A percentile compares a stretch with the other conserved stretches of the same genome.
phyloP scores from a whole-genome alignment of 257 asterid species.

The Solanum piurae region DNA sequence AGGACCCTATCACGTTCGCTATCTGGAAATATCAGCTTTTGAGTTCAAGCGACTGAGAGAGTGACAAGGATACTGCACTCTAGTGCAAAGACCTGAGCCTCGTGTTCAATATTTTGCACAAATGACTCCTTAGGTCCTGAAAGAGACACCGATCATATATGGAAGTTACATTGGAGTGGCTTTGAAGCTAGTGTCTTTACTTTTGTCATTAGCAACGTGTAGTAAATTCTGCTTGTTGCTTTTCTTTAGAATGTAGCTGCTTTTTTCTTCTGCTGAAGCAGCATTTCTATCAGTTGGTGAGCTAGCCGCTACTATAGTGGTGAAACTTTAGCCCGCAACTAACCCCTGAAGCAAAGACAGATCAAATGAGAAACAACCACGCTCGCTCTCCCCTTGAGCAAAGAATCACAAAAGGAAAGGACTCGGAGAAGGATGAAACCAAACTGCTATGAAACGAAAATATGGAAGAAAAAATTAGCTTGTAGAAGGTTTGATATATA shows the following conservation, averaged over 20 bases:
- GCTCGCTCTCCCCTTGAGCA: not conserved
- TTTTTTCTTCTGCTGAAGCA: not conserved
- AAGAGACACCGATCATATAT: not conserved
- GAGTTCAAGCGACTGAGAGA: not conserved
- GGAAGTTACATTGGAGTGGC: not conserved
- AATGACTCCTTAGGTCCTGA: not conserved
- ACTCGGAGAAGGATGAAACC: not conserved
- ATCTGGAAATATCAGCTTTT: not conserved
- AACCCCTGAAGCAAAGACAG: not conserved
- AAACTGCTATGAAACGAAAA: not conserved
- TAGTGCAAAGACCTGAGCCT: not conserved
- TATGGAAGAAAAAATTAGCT: not conserved
- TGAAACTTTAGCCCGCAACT: not conserved
- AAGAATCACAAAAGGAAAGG: not conserved
- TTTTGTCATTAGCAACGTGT: not conserved
- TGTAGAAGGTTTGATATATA: not conserved
- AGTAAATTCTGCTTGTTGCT: not conserved
- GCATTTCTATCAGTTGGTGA: not conserved
- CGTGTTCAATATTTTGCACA: not conserved
- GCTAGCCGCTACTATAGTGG: not conserved
- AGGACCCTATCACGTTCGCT: not conserved
- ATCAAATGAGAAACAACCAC: not conserved
- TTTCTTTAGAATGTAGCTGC: not conserved
- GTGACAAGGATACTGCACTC: not conserved
- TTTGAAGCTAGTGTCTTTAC: not conserved